Base-by-base conservation (phyloP, 805 yeast genomes). In the Groenewaldozyma salmanticensis region DNA sequence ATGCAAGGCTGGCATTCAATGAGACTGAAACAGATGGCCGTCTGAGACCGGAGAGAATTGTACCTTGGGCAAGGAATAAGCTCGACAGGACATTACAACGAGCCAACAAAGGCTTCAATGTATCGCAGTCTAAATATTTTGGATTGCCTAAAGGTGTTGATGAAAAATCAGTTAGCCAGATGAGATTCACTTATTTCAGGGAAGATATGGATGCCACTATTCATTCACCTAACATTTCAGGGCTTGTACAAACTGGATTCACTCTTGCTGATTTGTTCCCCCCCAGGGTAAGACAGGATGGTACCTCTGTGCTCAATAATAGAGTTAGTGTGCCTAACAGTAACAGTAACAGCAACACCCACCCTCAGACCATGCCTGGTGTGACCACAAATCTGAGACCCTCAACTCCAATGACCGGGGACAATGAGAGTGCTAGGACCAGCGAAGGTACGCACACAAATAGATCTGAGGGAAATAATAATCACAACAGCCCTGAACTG, bases 151-250 rank as follows among this genome's bases (percentile, higher is more conserved):
- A n/a, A n/a, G 49, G 43, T 22, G 46, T 39, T 11, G 53, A 44
- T 42, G 57, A 66, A 27, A 67, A 66, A 46, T 66, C 68, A 36
- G 70, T 70, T 13, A 76, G 72, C 43, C 75, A 75, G 46, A 78
- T 77, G 57, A 68, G 97, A 48, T 90, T 84, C 65, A 86, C 97
- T 0, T 90, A 90, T 56, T 90, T 92, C 61, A 71, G 97, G 49
- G 95, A 87, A 48, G 94, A 86, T 53, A 61, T 90, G 49, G 82
- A 80, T 13, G 77, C 86, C n/a, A 88, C 97, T 0, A 75, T 88
- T 19, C 96, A 88, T 60, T 77, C 96, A 0, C 86, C 95, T 2
- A 79, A 84, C 4, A 79, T 88, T 20, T 80, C 94, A 3, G 96
- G 96, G 0, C 65, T 88, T 18, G 55, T 81, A 27, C 79, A 76